Conservation (phyloP, 1,139 yeast species). For the Kodamaea ohmeri region DNA sequence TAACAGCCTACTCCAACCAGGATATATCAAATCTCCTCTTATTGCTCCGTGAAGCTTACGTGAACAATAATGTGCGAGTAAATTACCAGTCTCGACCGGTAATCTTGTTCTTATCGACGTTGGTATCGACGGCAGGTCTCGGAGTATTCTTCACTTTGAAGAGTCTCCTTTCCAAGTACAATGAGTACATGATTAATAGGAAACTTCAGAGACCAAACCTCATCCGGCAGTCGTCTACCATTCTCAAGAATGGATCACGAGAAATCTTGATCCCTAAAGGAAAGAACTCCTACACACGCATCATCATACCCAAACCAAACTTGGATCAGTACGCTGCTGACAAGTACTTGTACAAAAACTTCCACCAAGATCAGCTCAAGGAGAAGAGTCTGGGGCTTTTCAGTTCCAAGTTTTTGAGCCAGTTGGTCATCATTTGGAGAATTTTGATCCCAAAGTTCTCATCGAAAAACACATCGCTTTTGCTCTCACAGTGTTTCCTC, state of each 20-base stretch:
- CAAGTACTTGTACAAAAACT: constrained; percentile 57
- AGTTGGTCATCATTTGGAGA: constrained; percentile 74
- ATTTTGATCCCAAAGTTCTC: constrained; percentile 74
- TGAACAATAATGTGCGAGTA: constrained; percentile 38
- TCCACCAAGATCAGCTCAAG: constrained; percentile 36
- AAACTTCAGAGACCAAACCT: constrained; percentile 36
- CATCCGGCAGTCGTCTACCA: constrained; percentile 43
- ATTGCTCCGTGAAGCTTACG: constrained; percentile 39
- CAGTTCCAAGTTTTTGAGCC: constrained; percentile 69
- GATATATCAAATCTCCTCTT: constrained; percentile 35
- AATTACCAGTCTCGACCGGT: constrained; percentile 48
- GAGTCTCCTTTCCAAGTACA: constrained; percentile 30
- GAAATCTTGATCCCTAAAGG: constrained; percentile 55
- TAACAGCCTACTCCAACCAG: constrained; percentile 34
- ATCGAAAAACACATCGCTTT: constrained; percentile 64
- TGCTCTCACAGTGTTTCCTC: constrained; percentile 72
- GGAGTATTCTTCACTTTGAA: constrained; percentile 37
- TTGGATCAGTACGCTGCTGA: constrained; percentile 67
- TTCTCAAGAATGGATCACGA: constrained; percentile 53
- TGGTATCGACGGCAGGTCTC: constrained; percentile 44
- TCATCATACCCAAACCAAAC: constrained; percentile 59
- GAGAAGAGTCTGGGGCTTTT: constrained; percentile 37
- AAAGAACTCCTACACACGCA: constrained; percentile 39
- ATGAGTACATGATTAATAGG: constrained; percentile 29
- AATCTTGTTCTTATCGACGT: constrained; percentile 40